Base-by-base conservation (phyloP, 2,329 filamentous ascomycete species). In the Trichoderma koningii region DNA sequence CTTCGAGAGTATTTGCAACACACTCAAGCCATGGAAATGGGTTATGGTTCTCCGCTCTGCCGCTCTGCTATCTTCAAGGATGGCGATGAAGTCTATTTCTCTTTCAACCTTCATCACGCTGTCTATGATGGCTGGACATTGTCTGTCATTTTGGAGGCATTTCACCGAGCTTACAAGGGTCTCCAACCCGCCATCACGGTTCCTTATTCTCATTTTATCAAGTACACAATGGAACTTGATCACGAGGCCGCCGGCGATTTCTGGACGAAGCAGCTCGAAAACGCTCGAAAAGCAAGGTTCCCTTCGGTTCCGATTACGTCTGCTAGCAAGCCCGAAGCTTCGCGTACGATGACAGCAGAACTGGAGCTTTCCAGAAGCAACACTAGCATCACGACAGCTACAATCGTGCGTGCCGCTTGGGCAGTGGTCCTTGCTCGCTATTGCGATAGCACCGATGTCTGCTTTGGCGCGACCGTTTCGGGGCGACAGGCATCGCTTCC, bases 201-300 rank as follows among this genome's bases (percentile, higher is more conserved):
- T 17, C 52, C 52, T 1, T 55, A 55, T 23, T 55, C 52, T 1
- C 52, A 55, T 10, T 55, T 55, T 5, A 55, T 55, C 7, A 55
- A 41, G 34, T 55, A 55, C 34, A 41, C 52, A 9, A 55, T 55
- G 52, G 52, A 55, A 41, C 34, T 55, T 41, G 52, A 55, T 6
- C 10, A 23, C 19, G 34, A 41, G 21, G 52, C 34, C 3, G 52
- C 52, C 19, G 19, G 30, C 7, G 4, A 41, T 3, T 55, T 41
- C 14, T 55, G 52, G 52, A 14, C 30, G 5, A 23, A n/a, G 7
- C 7, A 55, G 19, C 52, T 55, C 23, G 30, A n/a, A 2, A 55
- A 55, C 21, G 52, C 52, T n/a, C 30, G 52, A 17, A 55, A 55
- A 15, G 52, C 52, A 7, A 26, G 34, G 26, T 55, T 55, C 30